A percentile compares a stretch with the other conserved stretches of the same genome.
These are phyloP conservation scores for Halocafeteria seosinensis DNA, from an alignment of 108 stramenopile species.

Conservation along the genomic window DNA sequence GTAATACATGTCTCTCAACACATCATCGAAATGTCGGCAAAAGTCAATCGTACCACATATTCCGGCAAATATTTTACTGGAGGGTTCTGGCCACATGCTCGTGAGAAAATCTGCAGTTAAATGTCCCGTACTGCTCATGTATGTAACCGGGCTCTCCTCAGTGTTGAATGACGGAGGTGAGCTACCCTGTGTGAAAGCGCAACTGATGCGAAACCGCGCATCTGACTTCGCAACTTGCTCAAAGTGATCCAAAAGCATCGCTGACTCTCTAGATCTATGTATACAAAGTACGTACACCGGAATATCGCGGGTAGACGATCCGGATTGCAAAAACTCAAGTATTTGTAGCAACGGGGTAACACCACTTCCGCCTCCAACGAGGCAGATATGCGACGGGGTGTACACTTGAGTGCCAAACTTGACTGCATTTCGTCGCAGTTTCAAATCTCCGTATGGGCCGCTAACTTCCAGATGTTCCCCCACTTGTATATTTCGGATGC, in stretches of 20 bases:
- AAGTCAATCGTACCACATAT: neutral
- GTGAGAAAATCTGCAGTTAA: neutral
- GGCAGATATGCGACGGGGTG: neutral
- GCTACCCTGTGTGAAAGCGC: neutral
- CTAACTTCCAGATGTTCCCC: neutral
- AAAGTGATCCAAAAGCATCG: neutral
- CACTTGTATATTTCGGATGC: too few relatives aligned
- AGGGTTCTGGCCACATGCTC: neutral
- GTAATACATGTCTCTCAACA: neutral
- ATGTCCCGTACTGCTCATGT: neutral
- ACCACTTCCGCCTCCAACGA: neutral
- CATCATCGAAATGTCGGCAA: neutral
- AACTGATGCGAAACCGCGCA: neutral
- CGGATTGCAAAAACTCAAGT: neutral
- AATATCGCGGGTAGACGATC: neutral
- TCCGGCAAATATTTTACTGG: neutral
- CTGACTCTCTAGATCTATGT: neutral
- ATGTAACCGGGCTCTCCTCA: neutral
- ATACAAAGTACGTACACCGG: neutral
- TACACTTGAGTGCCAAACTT: neutral
- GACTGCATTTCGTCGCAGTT: neutral
- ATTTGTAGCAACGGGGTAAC: neutral
- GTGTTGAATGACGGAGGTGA: neutral
- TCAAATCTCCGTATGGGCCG: neutral
- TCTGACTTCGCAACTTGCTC: neutral